These are phyloP conservation scores for Cyberlindnera bimundalis DNA, from an alignment of 805 yeast species.

Conservation along the genomic window DNA sequence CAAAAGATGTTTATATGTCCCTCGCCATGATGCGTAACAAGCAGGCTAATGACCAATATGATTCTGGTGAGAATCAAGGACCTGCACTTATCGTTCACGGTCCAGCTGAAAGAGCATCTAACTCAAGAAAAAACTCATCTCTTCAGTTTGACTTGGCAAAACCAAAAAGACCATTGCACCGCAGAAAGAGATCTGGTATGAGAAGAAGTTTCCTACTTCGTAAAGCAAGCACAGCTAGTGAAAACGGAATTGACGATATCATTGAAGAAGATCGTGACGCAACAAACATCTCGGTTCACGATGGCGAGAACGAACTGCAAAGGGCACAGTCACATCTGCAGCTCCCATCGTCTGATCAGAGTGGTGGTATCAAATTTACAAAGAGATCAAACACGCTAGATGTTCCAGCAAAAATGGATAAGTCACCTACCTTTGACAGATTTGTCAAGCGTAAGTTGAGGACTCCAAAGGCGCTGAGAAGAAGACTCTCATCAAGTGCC, in stretches of 20 bases:
- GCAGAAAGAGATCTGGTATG: slow-evolving; percentile 18
- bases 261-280: slow-evolving; percentile 10
- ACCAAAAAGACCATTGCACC: slow-evolving; percentile 18
- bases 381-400: slow-evolving; percentile 51
- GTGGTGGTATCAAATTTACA: slow-evolving; percentile 34
- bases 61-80: slow-evolving; percentile 54
- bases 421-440: slow-evolving; percentile 49
- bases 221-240: not conserved
- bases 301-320: slow-evolving; percentile 26
- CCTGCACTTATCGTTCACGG: slow-evolving; percentile 76
- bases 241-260: slow-evolving; percentile 4
- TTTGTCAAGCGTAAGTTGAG: slow-evolving; percentile 34
- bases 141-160: slow-evolving; percentile 29
- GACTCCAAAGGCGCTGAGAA: slow-evolving; percentile 27
- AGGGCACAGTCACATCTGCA: slow-evolving; percentile 34
- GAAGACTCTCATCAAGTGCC: slow-evolving; percentile 27
- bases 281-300: slow-evolving; percentile 11
- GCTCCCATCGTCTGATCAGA: slow-evolving; percentile 34
- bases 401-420: slow-evolving; percentile 29
- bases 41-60: slow-evolving; percentile 34
- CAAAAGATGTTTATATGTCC: slow-evolving; percentile 81
- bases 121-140: slow-evolving; percentile 21
- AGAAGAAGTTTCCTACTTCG: slow-evolving; percentile 17
- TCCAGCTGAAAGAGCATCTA: slow-evolving; percentile 65
- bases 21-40: slow-evolving; percentile 72